Percentiles rank a stretch among this genome's conserved stretches.
Conservation (phyloP, 2,329 filamentous ascomycete genomes). For the Cytospora piceicola region DNA sequence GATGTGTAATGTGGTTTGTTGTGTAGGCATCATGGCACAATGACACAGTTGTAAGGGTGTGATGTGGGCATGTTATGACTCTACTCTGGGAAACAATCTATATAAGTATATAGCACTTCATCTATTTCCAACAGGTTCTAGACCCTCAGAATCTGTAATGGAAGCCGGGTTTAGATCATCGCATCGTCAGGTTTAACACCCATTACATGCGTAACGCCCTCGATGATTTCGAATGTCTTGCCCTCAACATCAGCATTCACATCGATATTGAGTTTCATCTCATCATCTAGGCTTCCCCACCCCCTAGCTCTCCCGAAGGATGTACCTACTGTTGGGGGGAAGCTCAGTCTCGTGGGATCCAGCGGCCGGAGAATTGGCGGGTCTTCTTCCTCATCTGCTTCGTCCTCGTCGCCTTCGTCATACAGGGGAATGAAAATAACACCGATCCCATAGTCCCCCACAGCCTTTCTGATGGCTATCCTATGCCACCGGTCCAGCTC, state of each 20-base stretch:
- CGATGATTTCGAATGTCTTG: conserved; percentile 34
- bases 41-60: too few species aligned
- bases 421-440: conserved; percentile 39
- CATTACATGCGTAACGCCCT: conserved; percentile 32
- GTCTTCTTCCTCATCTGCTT: conserved; percentile 33
- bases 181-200: conserved; percentile 5
- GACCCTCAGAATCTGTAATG: too few species aligned
- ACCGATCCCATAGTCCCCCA: conserved; percentile 38
- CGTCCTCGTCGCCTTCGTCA: conserved; percentile 32
- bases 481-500: conserved; percentile 39
- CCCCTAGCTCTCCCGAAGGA: not conserved
- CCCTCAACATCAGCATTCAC: conserved; percentile 33
- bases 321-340: conserved; percentile 30
- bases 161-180: too few species aligned
- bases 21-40: too few species aligned
- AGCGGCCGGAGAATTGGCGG: conserved; percentile 36
- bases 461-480: conserved; percentile 34
- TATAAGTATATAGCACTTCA: too few species aligned
- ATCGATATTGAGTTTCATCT: conserved; percentile 34
- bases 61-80: too few species aligned
- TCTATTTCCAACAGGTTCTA: too few species aligned
- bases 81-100: too few species aligned
- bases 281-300: conserved; percentile 31
- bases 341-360: conserved; percentile 36
- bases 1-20: too few species aligned